These are phyloP conservation scores for Kwoniella shandongensis DNA, from an alignment of 768 basidiomycete species.

Conservation along the genomic window DNA sequence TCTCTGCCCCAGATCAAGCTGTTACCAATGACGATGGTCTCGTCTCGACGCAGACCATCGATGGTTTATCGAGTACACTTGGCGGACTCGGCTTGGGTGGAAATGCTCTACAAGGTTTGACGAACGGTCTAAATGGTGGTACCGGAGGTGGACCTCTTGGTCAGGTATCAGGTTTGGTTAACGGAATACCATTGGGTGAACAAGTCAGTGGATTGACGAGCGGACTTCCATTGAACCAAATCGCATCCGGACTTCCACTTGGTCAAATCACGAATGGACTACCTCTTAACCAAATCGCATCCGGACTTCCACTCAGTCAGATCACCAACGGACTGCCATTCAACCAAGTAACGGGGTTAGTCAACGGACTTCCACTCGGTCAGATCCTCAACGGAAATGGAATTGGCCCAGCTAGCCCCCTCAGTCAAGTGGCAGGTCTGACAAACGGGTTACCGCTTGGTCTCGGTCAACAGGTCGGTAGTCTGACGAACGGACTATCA, in stretches of 20 bases:
- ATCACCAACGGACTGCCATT: no score
- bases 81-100: neutral
- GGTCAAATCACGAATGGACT: no score
- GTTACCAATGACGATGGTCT: neutral
- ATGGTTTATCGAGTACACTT: no score
- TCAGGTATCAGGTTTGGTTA: no score
- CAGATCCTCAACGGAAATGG: no score
- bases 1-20: neutral
- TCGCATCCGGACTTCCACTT: no score
- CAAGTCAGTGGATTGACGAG: conserved; percentile 1
- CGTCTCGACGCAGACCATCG: neutral
- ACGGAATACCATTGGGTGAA: no score
- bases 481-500: conserved; percentile 10
- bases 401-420: no score
- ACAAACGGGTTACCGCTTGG: conserved; percentile 3
- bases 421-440: conserved; percentile 3
- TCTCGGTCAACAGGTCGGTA: neutral
- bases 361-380: neutral
- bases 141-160: neutral
- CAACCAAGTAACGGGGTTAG: neutral
- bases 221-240: no score
- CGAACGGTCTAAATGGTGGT: neutral
- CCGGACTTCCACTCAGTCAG: conserved; percentile 1
- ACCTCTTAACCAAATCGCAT: neutral
- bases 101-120: neutral